Percentiles rank a stretch among this genome's conserved stretches.
Evolutionary conservation across 2,329 filamentous ascomycete genomes (phyloP).

Genomic region (Fulvia fulva): DNA sequence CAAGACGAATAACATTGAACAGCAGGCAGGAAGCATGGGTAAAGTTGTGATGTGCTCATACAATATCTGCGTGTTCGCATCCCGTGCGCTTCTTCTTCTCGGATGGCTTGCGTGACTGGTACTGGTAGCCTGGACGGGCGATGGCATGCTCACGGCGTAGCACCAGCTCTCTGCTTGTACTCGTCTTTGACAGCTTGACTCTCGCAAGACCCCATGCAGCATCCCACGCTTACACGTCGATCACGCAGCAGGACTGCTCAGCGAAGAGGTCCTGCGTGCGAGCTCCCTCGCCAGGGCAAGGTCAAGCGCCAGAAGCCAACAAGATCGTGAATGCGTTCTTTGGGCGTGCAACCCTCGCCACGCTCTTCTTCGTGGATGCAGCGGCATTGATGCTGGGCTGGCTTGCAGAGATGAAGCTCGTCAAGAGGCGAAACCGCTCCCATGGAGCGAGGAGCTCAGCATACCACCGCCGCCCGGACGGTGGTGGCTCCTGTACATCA

Average conservation of each 20-base stretch:
- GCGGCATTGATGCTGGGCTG: slow-evolving; percentile 10
- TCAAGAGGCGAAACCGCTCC: neutral
- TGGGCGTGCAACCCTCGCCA: slow-evolving; percentile 8
- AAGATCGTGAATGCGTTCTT: slow-evolving; percentile 10
- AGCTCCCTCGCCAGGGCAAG: neutral
- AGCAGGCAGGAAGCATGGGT: too few relatives aligned
- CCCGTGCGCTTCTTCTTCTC: slow-evolving; percentile 47
- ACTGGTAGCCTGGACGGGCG: slow-evolving; percentile 9
- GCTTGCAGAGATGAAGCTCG: slow-evolving; percentile 11
- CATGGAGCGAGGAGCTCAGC: slow-evolving; percentile 13
- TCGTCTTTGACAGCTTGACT: slow-evolving; percentile 11
- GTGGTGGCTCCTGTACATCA: slow-evolving; percentile 15
- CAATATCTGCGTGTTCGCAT: too few relatives aligned
- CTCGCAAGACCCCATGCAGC: slow-evolving; percentile 1
- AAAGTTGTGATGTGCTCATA: too few relatives aligned
- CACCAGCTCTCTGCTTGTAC: slow-evolving; percentile 13
- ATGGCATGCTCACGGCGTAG: slow-evolving; percentile 8
- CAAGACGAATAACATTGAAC: too few relatives aligned
- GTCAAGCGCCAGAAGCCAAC: neutral
- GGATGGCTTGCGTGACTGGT: slow-evolving; percentile 32
- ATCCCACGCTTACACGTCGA: slow-evolving; percentile 13
- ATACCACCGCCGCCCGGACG: slow-evolving; percentile 16
- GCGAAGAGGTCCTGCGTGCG: neutral
- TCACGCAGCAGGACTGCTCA: slow-evolving; percentile 4
- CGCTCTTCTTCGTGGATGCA: slow-evolving; percentile 10